A percentile compares a stretch with the other conserved stretches of the same genome.
Evolutionary conservation across 306 rosid genomes (phyloP).

Genomic region (Astragalus membranaceus): DNA sequence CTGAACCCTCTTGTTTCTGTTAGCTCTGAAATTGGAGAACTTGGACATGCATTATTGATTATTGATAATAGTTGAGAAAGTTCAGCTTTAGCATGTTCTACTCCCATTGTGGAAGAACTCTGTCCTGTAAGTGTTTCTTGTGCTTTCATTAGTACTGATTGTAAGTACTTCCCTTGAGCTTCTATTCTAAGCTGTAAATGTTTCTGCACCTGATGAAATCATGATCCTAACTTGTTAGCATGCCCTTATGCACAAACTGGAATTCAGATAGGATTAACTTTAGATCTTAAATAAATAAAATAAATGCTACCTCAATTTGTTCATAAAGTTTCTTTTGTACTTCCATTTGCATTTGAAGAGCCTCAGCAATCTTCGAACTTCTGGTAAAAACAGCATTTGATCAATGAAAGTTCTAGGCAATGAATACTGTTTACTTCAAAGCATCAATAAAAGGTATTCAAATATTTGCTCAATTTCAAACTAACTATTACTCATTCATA

Average conservation of each 20-base stretch:
- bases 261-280: background rate
- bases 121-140: constrained; percentile 76
- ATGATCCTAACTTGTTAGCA: background rate
- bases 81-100: constrained; percentile 70
- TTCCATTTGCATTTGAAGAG: constrained; percentile 83
- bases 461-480: constrained; percentile 23
- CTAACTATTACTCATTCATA: constrained; percentile 58
- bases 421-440: background rate
- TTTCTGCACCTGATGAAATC: constrained; percentile 75
- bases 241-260: background rate
- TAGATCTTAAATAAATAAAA: background rate
- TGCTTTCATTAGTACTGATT: constrained; percentile 78
- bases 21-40: constrained; percentile 65
- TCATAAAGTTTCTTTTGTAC: constrained; percentile 77
- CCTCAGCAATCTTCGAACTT: constrained; percentile 61
- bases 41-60: constrained; percentile 58
- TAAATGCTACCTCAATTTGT: constrained; percentile 65
- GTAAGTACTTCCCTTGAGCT: constrained; percentile 93
- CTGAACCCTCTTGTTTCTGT: constrained; percentile 54
- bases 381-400: constrained; percentile 34
- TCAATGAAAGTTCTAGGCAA: constrained; percentile 22
- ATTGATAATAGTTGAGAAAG: constrained; percentile 73
- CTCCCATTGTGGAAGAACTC: constrained; percentile 48
- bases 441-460: background rate
- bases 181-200: constrained; percentile 88